Percentiles rank a stretch among this genome's conserved stretches.
phyloP scores from a whole-genome alignment of 192 early-diverging fungal species.

The Backusella tuberculispora region DNA sequence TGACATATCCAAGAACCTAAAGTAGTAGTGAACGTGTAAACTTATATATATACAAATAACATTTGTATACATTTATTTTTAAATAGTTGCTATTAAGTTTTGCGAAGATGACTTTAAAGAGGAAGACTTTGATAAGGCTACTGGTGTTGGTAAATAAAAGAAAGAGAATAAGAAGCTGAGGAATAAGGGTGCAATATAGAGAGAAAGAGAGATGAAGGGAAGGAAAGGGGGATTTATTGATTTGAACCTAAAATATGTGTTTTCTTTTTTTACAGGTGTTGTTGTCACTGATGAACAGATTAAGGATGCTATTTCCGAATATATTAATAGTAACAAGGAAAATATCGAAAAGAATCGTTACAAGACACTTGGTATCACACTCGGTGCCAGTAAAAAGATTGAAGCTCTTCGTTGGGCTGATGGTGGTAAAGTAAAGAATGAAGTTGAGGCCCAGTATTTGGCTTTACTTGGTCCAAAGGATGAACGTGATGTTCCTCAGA shows the following conservation, averaged over 20 bases:
- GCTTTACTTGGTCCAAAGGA: constrained; percentile 97
- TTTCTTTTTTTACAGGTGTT: constrained; percentile 62
- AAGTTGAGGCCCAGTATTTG: constrained; percentile 84
- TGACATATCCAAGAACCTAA: not conserved
- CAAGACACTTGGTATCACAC: constrained; percentile 73
- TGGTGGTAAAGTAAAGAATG: constrained; percentile 81
- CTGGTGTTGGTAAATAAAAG: constrained; percentile 83
- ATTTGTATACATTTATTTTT: not conserved
- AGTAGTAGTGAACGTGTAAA: not conserved
- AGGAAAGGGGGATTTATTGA: not conserved
- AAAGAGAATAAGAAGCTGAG: not conserved
- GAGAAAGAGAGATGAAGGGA: no score
- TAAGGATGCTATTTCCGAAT: constrained; percentile 57
- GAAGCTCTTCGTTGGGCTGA: constrained; percentile 89
- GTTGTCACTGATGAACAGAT: constrained; percentile 82
- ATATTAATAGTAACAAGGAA: constrained; percentile 70
- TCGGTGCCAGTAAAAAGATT: constrained; percentile 72
- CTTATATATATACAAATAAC: not conserved
- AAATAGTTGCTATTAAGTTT: constrained; percentile 90
- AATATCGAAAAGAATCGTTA: constrained; percentile 86
- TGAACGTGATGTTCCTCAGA: constrained; percentile 79
- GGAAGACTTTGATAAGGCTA: constrained; percentile 77
- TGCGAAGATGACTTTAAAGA: constrained; percentile 68
- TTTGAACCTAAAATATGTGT: no score
- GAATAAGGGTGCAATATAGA: no score